Conservation (phyloP, 495 filamentous ascomycete genomes). For the Parathielavia hyrcaniae region DNA sequence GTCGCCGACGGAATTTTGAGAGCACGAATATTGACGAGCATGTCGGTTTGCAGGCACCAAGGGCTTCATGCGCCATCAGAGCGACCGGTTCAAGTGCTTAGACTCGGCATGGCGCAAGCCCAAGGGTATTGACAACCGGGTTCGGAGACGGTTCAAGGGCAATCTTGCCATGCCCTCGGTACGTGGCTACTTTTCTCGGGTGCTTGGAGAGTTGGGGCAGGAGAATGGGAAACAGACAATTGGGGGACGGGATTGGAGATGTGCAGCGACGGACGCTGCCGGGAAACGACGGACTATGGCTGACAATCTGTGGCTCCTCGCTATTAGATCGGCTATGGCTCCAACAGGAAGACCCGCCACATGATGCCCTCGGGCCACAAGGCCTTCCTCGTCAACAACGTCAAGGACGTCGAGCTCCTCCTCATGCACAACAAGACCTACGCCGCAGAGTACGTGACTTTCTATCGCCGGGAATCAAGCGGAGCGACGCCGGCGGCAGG, state of each 20-base stretch:
- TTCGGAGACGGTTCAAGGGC: conserved; percentile 88
- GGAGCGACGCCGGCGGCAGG: background rate
- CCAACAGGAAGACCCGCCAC: conserved; percentile 97
- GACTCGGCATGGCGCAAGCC: conserved; percentile 91
- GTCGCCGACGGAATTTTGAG: conserved; percentile 3
- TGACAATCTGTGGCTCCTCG: conserved; percentile 19
- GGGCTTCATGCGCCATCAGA: conserved; percentile 92
- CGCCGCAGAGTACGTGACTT: conserved; percentile 82
- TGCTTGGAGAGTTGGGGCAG: background rate
- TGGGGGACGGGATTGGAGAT: conserved; percentile 8
- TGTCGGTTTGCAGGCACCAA: conserved; percentile 59
- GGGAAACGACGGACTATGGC: conserved; percentile 2
- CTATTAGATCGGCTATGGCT: conserved; percentile 86
- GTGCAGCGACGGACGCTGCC: background rate
- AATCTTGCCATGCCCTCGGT: conserved; percentile 96
- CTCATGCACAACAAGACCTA: conserved; percentile 99
- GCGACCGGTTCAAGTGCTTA: conserved; percentile 88
- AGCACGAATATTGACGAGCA: conserved; percentile 23
- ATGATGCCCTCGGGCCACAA: conserved; percentile 99
- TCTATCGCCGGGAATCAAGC: background rate
- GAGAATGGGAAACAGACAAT: background rate
- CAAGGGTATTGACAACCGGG: conserved; percentile 90
- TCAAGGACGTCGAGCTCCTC: conserved; percentile 89
- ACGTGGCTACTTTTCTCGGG: conserved; percentile 40
- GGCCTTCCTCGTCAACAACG: conserved; percentile 97